Percentiles rank a stretch among this genome's conserved stretches.
These are phyloP conservation scores for Coniella lustricola DNA, from an alignment of 2,329 filamentous ascomycete genomes.

Conservation along the genomic window DNA sequence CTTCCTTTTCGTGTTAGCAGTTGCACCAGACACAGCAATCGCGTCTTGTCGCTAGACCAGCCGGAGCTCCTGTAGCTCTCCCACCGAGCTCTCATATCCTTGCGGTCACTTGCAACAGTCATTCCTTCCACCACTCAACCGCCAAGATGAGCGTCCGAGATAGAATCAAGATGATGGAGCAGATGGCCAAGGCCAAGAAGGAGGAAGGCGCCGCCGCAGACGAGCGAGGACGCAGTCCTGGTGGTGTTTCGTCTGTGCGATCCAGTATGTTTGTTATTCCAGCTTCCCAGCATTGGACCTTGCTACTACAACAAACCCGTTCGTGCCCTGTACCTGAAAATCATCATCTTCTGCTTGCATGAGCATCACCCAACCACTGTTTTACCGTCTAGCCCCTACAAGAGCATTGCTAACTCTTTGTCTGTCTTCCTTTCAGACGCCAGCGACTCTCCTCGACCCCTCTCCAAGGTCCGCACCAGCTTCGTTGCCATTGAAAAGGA, in stretches of 20 bases:
- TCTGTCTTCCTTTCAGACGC: constrained; percentile 20
- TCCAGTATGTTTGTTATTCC: constrained; percentile 28
- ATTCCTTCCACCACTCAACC: constrained; percentile 17
- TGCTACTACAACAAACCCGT: not conserved
- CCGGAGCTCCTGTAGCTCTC: not conserved
- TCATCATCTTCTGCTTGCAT: not conserved
- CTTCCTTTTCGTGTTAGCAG: not conserved
- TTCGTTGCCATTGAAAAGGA: constrained; percentile 68
- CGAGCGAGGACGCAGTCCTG: constrained; percentile 63
- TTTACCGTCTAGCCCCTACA: not conserved
- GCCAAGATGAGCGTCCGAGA: constrained; percentile 62
- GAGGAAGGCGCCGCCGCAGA: constrained; percentile 59
- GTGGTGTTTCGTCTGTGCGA: constrained; percentile 33
- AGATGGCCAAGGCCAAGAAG: constrained; percentile 67
- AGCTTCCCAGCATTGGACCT: too few species aligned
- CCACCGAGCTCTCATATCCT: not conserved
- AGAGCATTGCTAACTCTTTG: constrained; percentile 3
- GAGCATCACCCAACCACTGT: not conserved
- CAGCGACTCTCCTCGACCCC: constrained; percentile 51
- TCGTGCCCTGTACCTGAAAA: not conserved
- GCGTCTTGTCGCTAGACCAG: not conserved
- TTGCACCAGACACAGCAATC: too few species aligned
- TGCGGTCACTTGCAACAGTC: constrained; percentile 1
- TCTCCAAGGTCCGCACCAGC: constrained; percentile 68
- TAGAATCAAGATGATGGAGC: constrained; percentile 13